Percentiles rank a stretch among this genome's conserved stretches.
phyloP scores from a whole-genome alignment of 2,329 filamentous ascomycete species.

The Moelleriella libera region DNA sequence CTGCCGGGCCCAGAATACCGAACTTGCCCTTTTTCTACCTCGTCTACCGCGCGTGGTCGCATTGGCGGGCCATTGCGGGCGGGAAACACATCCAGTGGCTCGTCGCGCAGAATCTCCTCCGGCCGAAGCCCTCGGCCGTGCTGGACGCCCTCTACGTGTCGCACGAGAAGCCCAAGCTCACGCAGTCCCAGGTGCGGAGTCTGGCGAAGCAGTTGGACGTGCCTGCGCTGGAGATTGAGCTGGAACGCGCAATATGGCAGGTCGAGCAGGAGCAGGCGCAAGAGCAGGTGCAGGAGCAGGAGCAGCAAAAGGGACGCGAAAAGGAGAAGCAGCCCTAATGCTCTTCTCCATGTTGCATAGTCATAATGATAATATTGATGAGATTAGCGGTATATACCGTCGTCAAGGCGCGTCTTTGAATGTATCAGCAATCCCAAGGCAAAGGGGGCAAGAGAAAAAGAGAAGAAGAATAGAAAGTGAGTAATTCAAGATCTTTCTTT shows the following conservation, averaged over 20 bases:
- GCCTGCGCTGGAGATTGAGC: slow-evolving; percentile 56
- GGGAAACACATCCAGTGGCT: slow-evolving; percentile 78
- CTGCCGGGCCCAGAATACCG: slow-evolving; percentile 46
- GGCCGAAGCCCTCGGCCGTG: slow-evolving; percentile 46
- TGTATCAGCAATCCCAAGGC: too few relatives aligned
- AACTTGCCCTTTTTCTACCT: slow-evolving; percentile 98
- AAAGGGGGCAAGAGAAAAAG: background rate
- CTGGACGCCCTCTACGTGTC: slow-evolving; percentile 59
- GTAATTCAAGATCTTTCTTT: background rate
- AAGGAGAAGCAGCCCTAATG: too few relatives aligned
- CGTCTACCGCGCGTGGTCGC: slow-evolving; percentile 79
- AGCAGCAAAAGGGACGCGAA: too few relatives aligned
- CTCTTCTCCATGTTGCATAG: too few relatives aligned
- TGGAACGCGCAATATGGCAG: slow-evolving; percentile 65
- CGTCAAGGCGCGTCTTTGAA: too few relatives aligned
- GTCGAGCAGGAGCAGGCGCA: slow-evolving; percentile 30
- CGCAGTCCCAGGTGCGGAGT: slow-evolving; percentile 36
- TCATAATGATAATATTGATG: too few relatives aligned
- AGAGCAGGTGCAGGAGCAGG: too few relatives aligned
- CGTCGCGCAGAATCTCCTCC: slow-evolving; percentile 56
- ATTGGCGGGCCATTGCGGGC: slow-evolving; percentile 75
- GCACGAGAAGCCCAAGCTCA: slow-evolving; percentile 26
- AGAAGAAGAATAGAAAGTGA: background rate
- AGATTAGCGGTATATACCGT: too few relatives aligned
- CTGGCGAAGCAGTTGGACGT: slow-evolving; percentile 50